Evolutionary conservation across 1,284 basidiomycete species (phyloP), one percentile per base, ranked within the genome.

Genomic region (Melampsora americana): DNA sequence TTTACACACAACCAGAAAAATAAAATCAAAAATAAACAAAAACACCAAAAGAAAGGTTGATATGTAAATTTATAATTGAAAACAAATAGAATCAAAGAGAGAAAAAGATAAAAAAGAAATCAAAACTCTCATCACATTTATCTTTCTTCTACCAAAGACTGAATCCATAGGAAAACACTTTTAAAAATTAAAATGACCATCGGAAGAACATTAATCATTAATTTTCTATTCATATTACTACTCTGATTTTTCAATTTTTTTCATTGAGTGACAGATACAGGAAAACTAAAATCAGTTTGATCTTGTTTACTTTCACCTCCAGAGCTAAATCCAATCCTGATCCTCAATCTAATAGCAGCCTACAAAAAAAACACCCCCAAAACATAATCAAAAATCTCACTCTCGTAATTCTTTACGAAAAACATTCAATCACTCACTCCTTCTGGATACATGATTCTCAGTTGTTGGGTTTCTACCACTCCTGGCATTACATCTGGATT

Each of bases 231-330:
- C 35, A 3, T 35, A 35, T 5, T 35, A 5, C 9, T 35, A 35
- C 9, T 9, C 9, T 35, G 3, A 35, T 35, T 35, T 35, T 35
- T 9, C 9, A 9, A 35, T 35, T 56, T 64, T 65, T 16, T 26
- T 66, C n/a, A 72, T 50, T 26, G 80, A 2, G 91, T 94, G 80
- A 95, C 83, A 69, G 88, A 89, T 18, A 89, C 85, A 18, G 94
- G 94, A 84, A 97, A 96, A 42, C 90, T 83, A 83, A 97, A 99
- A 84, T 99, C 95, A 74, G 93, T 90, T 85, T 98, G 95, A 77
- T 99, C 95, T 83, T 94, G 92, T 64, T 92, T 84, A 26, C 84
- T 84, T 80, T 90, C 88, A 0, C 91, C 92, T 53, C 84, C 86
- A 59, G 89, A 85, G 4, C 85, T 86, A 84, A 88, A 99, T 20